Conservation (phyloP, 148 eudicot species). For the Nepenthes mirabilis region DNA sequence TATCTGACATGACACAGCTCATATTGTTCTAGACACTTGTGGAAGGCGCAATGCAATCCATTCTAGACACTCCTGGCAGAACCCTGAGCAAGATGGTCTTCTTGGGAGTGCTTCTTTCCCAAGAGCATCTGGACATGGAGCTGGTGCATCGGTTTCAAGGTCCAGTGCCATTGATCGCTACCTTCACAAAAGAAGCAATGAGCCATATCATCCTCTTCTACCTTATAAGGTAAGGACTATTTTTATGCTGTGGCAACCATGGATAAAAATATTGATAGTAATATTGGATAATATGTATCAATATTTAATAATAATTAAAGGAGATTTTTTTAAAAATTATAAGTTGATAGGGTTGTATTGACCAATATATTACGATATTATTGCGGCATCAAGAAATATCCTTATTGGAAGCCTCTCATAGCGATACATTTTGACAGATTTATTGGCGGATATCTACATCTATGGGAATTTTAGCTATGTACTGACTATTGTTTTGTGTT, state of each 20-base stretch:
- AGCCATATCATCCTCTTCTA: slow-evolving; percentile 98
- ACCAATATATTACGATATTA: no score
- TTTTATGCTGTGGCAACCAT: slow-evolving; percentile 1
- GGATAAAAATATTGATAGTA: no score
- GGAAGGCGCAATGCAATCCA: slow-evolving; percentile 54
- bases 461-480: no score
- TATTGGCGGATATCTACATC: no score
- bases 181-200: slow-evolving; percentile 60
- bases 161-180: slow-evolving; percentile 38
- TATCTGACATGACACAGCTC: no score
- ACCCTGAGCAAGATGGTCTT: slow-evolving; percentile 92
- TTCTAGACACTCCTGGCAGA: slow-evolving; percentile 64
- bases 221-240: slow-evolving; percentile 65
- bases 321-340: no score
- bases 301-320: no score
- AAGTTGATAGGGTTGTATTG: no score
- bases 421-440: no score
- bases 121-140: slow-evolving; percentile 64
- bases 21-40: slow-evolving; percentile 5
- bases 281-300: no score
- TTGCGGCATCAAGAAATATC: no score
- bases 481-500: background rate
- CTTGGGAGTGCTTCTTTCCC: slow-evolving; percentile 97
- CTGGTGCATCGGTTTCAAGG: slow-evolving; percentile 43
- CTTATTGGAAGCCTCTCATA: no score